Evolutionary conservation across 441 rosid genomes (phyloP).

Genomic region (Capsella rubella): DNA sequence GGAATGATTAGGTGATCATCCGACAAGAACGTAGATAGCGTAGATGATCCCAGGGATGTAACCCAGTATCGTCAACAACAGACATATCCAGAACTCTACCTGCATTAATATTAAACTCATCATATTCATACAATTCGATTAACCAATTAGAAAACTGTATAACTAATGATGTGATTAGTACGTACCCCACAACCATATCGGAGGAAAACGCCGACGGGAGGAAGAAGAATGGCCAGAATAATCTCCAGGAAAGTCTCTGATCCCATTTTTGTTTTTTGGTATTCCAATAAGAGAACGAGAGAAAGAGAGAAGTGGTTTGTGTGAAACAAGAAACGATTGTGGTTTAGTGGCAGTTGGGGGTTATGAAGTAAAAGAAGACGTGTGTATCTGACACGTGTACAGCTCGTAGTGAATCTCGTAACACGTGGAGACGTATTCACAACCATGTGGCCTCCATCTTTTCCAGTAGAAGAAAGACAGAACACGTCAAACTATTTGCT

Average conservation of each 20-base stretch:
- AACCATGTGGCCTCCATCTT: constrained; percentile 19
- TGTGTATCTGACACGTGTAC: constrained; percentile 20
- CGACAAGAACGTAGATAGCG: constrained; percentile 83
- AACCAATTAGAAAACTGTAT: no score
- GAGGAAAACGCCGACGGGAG: constrained; percentile 51
- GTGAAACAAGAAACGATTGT: neutral
- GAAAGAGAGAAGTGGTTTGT: neutral
- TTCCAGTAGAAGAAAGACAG: constrained; percentile 16
- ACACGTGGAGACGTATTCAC: constrained; percentile 21
- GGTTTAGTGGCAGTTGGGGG: neutral
- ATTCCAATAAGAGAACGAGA: neutral
- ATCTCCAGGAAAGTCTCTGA: constrained; percentile 48
- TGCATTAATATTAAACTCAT: constrained; percentile 40
- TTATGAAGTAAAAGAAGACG: constrained; percentile 19
- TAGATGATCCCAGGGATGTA: constrained; percentile 92
- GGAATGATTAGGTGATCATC: constrained; percentile 37
- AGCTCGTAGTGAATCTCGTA: neutral
- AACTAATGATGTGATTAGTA: neutral
- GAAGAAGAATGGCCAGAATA: constrained; percentile 46
- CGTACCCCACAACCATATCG: constrained; percentile 51
- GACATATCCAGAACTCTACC: constrained; percentile 92
- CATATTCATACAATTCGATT: no score
- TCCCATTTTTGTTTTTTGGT: constrained; percentile 29
- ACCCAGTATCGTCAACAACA: constrained; percentile 81
- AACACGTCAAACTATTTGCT: constrained; percentile 31